Percentiles rank a stretch among this genome's conserved stretches.
Evolutionary conservation across 1,139 yeast species (phyloP).

Genomic region (Pichiaceae sp.): DNA sequence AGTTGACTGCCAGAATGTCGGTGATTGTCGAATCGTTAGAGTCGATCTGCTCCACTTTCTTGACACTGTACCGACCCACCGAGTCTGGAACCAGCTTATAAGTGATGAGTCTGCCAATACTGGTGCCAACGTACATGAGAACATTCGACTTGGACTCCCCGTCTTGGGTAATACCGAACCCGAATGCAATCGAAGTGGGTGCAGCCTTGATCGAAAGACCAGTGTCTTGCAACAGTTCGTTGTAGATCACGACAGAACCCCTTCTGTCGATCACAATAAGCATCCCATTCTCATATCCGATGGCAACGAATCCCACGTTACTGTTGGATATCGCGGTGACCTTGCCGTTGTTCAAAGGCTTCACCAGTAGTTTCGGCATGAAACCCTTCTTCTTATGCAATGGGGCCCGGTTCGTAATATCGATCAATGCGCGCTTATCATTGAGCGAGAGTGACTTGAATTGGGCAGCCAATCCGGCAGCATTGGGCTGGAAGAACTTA

Average conservation of each 20-base stretch:
- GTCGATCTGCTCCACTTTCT: conserved; percentile 41
- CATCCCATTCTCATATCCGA: conserved; percentile 73
- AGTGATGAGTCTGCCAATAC: conserved; percentile 61
- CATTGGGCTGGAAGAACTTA: conserved; percentile 28
- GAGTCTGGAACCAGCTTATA: conserved; percentile 63
- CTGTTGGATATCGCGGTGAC: conserved; percentile 62
- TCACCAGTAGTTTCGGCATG: conserved; percentile 56
- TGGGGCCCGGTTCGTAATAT: conserved; percentile 33
- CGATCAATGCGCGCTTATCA: conserved; percentile 19
- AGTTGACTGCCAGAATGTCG: conserved; percentile 50
- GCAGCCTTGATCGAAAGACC: conserved; percentile 27
- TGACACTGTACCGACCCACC: conserved; percentile 61
- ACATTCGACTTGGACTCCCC: conserved; percentile 57
- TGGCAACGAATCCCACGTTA: conserved; percentile 76
- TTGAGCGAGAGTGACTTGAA: conserved; percentile 25
- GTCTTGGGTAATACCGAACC: conserved; percentile 45
- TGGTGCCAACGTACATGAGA: conserved; percentile 69
- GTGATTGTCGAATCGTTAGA: conserved; percentile 44
- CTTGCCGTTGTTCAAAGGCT: conserved; percentile 33
- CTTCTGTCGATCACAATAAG: conserved; percentile 72
- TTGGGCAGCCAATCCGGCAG: conserved; percentile 19
- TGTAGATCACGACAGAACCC: conserved; percentile 69
- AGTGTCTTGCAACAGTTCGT: conserved; percentile 35
- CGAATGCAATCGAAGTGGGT: conserved; percentile 62
- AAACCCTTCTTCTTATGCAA: conserved; percentile 51